A percentile compares a stretch with the other conserved stretches of the same genome.
phyloP scores from a whole-genome alignment of 75 land plant genomes.

The Pinus taeda region DNA sequence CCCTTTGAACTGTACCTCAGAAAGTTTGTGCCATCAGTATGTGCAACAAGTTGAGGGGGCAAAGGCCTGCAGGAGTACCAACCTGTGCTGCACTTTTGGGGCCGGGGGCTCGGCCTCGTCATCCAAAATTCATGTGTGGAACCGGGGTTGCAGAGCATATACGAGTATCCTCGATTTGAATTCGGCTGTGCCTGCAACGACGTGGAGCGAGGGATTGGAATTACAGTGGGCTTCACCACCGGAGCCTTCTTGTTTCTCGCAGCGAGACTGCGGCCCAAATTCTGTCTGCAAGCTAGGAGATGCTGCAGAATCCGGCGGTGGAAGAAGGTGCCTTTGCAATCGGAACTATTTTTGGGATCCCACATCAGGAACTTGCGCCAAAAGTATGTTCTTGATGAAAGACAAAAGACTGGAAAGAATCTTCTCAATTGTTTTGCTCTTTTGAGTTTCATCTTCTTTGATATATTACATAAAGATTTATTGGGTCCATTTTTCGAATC shows the following conservation, averaged over 20 bases:
- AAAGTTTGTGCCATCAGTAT: slow-evolving; percentile 29
- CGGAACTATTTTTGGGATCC: slow-evolving; percentile 25
- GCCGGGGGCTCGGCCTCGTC: slow-evolving; percentile 29
- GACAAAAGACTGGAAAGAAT: background rate
- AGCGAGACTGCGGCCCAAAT: slow-evolving; percentile 18
- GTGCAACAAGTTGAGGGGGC: slow-evolving; percentile 13
- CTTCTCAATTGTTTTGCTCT: background rate
- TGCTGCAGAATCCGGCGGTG: background rate
- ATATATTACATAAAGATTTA: no score
- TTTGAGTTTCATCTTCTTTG: no score
- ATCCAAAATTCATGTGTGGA: slow-evolving; percentile 34
- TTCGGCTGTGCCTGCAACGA: slow-evolving; percentile 9
- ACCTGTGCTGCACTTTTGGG: slow-evolving; percentile 44
- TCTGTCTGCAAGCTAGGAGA: slow-evolving; percentile 1
- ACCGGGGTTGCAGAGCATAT: slow-evolving; percentile 40
- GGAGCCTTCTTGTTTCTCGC: slow-evolving; percentile 30
- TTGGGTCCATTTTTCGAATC: no score
- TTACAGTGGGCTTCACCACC: slow-evolving; percentile 42
- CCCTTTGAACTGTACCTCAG: slow-evolving; percentile 21
- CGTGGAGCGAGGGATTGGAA: slow-evolving; percentile 40
- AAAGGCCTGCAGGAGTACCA: slow-evolving; percentile 2
- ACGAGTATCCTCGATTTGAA: slow-evolving; percentile 33
- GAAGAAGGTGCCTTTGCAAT: slow-evolving; percentile 27
- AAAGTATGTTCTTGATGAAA: background rate
- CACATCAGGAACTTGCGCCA: slow-evolving; percentile 9